A percentile compares a stretch with the other conserved stretches of the same genome.
These are phyloP conservation scores for Rozella allomycis DNA, from an alignment of 371 early-diverging fungal species.

Conservation along the genomic window DNA sequence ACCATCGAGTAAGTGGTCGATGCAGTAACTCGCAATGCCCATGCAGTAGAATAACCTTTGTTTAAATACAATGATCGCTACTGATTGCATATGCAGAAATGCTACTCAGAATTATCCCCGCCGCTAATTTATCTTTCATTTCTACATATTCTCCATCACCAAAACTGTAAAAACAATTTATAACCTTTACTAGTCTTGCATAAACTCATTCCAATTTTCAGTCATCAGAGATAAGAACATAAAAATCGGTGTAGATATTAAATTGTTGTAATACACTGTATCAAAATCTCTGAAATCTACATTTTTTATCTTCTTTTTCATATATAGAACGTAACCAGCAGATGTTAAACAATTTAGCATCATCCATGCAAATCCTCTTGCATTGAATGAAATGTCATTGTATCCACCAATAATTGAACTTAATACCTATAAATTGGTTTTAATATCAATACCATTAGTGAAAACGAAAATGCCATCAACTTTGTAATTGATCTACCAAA, in stretches of 20 bases:
- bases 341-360: conserved; percentile 69
- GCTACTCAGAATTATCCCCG: conserved; percentile 58
- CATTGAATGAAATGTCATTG: conserved; percentile 30
- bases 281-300: conserved; percentile 76
- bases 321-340: conserved; percentile 64
- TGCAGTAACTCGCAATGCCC: conserved; percentile 82
- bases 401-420: conserved; percentile 80
- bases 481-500: conserved; percentile 45
- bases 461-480: conserved; percentile 60
- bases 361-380: conserved; percentile 82
- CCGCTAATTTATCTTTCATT: neutral
- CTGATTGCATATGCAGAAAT: conserved; percentile 77
- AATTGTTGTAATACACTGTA: conserved; percentile 88
- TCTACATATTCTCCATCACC: neutral
- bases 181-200: no score
- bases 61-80: no score
- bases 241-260: conserved; percentile 68
- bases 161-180: no score
- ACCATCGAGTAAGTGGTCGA: conserved; percentile 96
- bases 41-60: conserved; percentile 44
- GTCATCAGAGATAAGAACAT: conserved; percentile 44
- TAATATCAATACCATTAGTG: conserved; percentile 81
- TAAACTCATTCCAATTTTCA: conserved; percentile 32
- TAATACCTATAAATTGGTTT: no score
- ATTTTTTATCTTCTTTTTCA: conserved; percentile 62